Conservation (phyloP, 257 asterid species). For the Plantago ovata region DNA sequence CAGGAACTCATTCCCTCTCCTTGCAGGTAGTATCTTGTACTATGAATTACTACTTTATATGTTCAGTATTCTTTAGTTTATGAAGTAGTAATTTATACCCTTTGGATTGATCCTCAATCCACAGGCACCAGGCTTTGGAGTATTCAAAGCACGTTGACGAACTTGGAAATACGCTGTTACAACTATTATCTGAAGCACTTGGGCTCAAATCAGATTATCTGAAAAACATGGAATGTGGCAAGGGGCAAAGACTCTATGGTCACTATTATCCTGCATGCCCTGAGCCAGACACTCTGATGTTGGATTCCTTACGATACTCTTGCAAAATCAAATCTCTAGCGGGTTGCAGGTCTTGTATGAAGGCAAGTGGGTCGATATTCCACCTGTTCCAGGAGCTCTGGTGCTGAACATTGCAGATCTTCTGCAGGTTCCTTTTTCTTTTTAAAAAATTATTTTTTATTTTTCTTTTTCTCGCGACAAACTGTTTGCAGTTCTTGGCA, state of each 20-base stretch:
- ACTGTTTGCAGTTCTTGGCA: too few relatives aligned
- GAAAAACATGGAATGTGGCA: constrained; percentile 17
- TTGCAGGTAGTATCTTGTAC: constrained; percentile 24
- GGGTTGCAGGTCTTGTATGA: constrained; percentile 17
- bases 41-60: too few relatives aligned
- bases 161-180: constrained; percentile 12
- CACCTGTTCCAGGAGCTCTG: constrained; percentile 14
- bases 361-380: constrained; percentile 21
- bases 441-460: too few relatives aligned
- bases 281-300: constrained; percentile 22
- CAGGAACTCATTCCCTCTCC: constrained; percentile 26
- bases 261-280: constrained; percentile 27
- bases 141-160: constrained; percentile 3
- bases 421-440: too few relatives aligned
- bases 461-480: too few relatives aligned
- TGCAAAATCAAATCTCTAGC: constrained; percentile 10
- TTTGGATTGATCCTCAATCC: too few relatives aligned
- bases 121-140: not conserved
- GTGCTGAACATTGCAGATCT: constrained; percentile 22
- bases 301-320: constrained; percentile 21
- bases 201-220: constrained; percentile 16
- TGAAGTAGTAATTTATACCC: too few relatives aligned
- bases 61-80: too few relatives aligned
- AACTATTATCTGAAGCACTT: constrained; percentile 20
- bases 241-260: constrained; percentile 10